A percentile compares a stretch with the other conserved stretches of the same genome.
These are phyloP conservation scores for Schwanniomyces vanrijiae DNA, from an alignment of 805 yeast species.

Conservation along the genomic window DNA sequence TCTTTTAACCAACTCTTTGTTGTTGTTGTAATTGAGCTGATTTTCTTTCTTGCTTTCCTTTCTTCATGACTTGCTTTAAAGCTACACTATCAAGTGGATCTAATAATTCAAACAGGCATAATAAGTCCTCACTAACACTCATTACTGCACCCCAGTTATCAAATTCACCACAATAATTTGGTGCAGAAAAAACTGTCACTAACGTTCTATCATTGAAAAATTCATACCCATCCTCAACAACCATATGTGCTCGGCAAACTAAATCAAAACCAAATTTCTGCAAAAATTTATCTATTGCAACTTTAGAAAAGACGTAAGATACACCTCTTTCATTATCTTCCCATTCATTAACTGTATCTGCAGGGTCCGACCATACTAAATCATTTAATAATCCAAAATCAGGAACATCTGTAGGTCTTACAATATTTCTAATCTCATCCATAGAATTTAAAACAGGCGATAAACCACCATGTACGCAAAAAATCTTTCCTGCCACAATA, in stretches of 20 bases:
- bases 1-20: constrained; percentile 5
- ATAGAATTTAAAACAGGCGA: constrained; percentile 71
- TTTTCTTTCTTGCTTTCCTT: constrained; percentile 86
- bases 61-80: constrained; percentile 89
- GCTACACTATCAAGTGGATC: constrained; percentile 95
- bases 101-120: constrained; percentile 88
- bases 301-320: constrained; percentile 74
- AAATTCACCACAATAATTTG: constrained; percentile 82
- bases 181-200: constrained; percentile 80
- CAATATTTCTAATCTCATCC: constrained; percentile 73
- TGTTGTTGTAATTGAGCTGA: constrained; percentile 38
- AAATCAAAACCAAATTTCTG: constrained; percentile 75
- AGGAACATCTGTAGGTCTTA: constrained; percentile 84
- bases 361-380: constrained; percentile 82
- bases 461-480: constrained; percentile 85
- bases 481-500: constrained; percentile 90
- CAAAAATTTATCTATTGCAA: constrained; percentile 75
- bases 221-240: constrained; percentile 86
- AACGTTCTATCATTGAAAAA: constrained; percentile 72
- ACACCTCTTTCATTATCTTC: constrained; percentile 87
- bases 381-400: constrained; percentile 79
- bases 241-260: constrained; percentile 88
- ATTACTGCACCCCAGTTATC: constrained; percentile 93
- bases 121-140: constrained; percentile 90
- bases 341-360: constrained; percentile 82